These are phyloP conservation scores for Carex parvula DNA, from an alignment of 176 grass and related monocot species.

Conservation along the genomic window DNA sequence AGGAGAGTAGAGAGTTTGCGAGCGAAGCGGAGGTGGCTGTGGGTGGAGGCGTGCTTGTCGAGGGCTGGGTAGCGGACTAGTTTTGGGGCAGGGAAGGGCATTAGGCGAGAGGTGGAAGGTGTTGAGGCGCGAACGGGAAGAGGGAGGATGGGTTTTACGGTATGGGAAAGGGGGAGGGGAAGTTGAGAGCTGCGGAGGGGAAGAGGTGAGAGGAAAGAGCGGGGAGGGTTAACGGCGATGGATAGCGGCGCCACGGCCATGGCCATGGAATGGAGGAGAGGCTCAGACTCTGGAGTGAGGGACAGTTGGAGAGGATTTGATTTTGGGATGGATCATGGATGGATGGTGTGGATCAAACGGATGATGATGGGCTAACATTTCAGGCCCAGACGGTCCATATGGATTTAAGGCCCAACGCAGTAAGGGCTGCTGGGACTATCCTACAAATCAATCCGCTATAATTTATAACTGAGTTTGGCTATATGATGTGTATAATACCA, in stretches of 20 bases:
- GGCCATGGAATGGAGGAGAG: background rate
- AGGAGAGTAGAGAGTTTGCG: conserved; percentile 68
- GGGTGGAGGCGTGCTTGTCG: conserved; percentile 53
- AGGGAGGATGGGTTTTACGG: background rate
- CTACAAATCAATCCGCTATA: too few relatives aligned
- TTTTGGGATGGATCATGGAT: background rate
- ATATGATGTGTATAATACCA: too few relatives aligned
- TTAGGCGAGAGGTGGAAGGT: background rate
- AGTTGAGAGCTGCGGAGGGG: background rate
- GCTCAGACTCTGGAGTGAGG: background rate
- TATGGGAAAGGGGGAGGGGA: background rate
- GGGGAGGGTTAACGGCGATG: background rate
- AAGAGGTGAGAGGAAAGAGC: background rate
- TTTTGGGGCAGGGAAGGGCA: conserved; percentile 32
- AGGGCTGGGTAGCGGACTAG: conserved; percentile 58
- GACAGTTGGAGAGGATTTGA: background rate
- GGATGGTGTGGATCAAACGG: too few relatives aligned
- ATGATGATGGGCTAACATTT: background rate
- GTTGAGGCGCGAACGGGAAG: background rate
- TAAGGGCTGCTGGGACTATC: background rate
- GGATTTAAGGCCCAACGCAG: background rate
- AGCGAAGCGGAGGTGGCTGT: conserved; percentile 61
- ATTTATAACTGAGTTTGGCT: too few relatives aligned
- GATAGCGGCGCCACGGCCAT: conserved; percentile 9
- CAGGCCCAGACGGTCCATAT: background rate